Conservation (phyloP, 23 red algal species). For the Gracilaria domingensis region DNA sequence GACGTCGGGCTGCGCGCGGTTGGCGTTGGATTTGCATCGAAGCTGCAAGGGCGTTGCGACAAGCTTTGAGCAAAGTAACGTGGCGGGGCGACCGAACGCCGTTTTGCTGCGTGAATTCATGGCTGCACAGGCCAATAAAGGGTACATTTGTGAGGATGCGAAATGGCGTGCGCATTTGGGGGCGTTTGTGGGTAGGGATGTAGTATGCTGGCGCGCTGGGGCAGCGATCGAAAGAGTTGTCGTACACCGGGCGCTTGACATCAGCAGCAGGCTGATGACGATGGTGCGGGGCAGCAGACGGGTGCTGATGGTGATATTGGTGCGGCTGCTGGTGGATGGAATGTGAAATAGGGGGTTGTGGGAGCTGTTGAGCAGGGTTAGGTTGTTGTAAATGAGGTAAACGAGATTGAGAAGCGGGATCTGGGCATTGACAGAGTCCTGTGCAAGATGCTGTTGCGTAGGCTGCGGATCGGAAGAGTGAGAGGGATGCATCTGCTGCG, state of each 20-base stretch:
- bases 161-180: constrained; percentile 29
- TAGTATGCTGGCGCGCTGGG: constrained; percentile 11
- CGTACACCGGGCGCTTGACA: constrained; percentile 8
- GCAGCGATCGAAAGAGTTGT: background rate
- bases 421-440: constrained; percentile 13
- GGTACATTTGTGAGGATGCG: constrained; percentile 16
- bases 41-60: background rate
- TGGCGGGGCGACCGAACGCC: background rate
- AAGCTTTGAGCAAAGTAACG: constrained; percentile 9
- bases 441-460: background rate
- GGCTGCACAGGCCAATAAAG: constrained; percentile 2
- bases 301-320: constrained; percentile 23
- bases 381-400: constrained; percentile 50
- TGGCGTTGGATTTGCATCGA: constrained; percentile 7
- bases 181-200: constrained; percentile 11
- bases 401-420: constrained; percentile 30
- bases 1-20: constrained; percentile 19
- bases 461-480: constrained; percentile 17
- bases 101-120: constrained; percentile 6
- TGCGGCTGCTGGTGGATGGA: background rate
- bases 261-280: constrained; percentile 18
- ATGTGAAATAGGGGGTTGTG: constrained; percentile 21
- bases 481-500: constrained; percentile 8
- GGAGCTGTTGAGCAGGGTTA: constrained; percentile 24
- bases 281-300: background rate